Conservation (phyloP, 2,329 filamentous ascomycete species). For the Neoarthrinium moseri region DNA sequence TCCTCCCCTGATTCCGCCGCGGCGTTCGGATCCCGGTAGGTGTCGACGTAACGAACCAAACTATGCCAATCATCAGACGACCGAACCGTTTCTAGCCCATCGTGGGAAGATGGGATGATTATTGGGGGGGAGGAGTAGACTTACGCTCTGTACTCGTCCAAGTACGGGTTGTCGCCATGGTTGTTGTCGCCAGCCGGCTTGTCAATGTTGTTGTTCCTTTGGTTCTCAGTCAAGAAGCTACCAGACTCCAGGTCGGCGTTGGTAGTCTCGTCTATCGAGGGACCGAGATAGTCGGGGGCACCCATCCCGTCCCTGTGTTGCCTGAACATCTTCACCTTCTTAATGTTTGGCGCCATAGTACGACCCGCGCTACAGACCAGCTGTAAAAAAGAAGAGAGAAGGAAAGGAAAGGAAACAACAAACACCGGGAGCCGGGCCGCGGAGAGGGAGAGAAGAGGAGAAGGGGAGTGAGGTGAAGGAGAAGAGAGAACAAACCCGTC, state of each 20-base stretch:
- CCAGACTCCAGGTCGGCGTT: conserved; percentile 29
- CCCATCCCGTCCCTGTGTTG: conserved; percentile 19
- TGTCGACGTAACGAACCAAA: conserved; percentile 34
- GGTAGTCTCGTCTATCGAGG: conserved; percentile 19
- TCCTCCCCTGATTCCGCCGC: conserved; percentile 26
- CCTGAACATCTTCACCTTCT: conserved; percentile 28
- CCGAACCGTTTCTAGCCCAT: too few species aligned
- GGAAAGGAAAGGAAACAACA: conserved; percentile 14
- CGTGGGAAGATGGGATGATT: too few species aligned
- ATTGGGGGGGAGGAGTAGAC: too few species aligned
- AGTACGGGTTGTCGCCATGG: conserved; percentile 28
- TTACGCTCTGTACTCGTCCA: conserved; percentile 32
- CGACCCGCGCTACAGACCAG: conserved; percentile 28
- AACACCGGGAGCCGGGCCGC: conserved; percentile 10
- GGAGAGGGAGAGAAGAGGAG: conserved; percentile 16
- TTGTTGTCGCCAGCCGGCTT: conserved; percentile 15
- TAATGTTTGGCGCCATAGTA: conserved; percentile 28
- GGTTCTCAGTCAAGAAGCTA: conserved; percentile 25
- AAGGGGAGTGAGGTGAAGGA: conserved; percentile 12
- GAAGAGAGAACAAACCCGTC: neutral
- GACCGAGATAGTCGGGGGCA: conserved; percentile 19
- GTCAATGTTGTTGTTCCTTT: conserved; percentile 22
- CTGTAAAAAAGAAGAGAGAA: conserved; percentile 22
- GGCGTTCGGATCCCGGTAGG: conserved; percentile 33
- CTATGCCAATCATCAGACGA: conserved; percentile 14